Evolutionary conservation across 2,329 filamentous ascomycete species (phyloP), one percentile per base, ranked within the genome.

Genomic region (Fusarium bulbicola): DNA sequence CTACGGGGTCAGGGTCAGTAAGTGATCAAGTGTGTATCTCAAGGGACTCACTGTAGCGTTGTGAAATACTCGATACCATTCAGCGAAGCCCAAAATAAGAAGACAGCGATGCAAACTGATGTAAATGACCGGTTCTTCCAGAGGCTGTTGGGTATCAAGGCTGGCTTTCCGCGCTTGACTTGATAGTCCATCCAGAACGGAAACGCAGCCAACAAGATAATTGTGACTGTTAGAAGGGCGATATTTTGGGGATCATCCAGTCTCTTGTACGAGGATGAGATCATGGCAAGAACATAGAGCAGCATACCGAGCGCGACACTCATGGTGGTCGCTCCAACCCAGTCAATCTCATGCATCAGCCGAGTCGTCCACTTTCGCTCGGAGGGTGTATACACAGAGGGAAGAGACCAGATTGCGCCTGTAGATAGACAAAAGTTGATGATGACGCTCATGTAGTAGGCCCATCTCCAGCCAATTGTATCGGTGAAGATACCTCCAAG

Each of bases 131-230:
- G 77, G 36, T 89, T 90, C 7, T 80, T 83, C 90, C 89, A 91
- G 0, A 92, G 79, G 0, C 83, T 85, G 70, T 91, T 91, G 0
- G 90, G 89, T 9, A 92, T 90, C 6, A 92, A 76, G 1, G 89
- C 89, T 20, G 89, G 86, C 12, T 83, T 82, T 5, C 82, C 80
- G 2, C 80, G 77, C 12, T 79, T 83, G 34, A 86, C 85, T 59
- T 88, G 89, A 6, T 82, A 80, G 5, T 82, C 79, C 64, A 89
- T 86, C 89, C 89, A 91, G 26, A 85, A 76, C 2, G 87, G 82
- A 66, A 92, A 92, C 0, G 79, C 77, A 0, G 84, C 84, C 1
- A 90, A 78, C 6, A 86, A 68, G 2, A 81, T 68, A 4, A 87
- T 66, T 0, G 85, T 84, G 1, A 86, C 53, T 2, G 80, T 76